phyloP scores from a whole-genome alignment of 129 eudicot species.

The Smallanthus sonchifolius region DNA sequence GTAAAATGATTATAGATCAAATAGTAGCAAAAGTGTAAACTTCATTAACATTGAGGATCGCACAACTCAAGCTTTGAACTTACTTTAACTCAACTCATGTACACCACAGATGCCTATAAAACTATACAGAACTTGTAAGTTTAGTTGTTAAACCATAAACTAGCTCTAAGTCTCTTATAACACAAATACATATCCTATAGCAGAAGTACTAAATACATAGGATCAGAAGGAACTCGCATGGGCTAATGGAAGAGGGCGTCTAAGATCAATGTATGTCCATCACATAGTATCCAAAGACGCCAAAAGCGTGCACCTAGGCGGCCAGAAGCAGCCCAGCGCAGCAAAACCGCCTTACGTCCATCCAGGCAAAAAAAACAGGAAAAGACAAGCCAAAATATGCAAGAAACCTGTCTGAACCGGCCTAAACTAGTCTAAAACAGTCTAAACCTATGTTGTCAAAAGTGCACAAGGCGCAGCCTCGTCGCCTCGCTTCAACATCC shows the following conservation, averaged over 20 bases:
- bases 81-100: not conserved
- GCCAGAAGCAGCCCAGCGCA: no score
- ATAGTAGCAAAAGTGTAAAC: conserved; percentile 6
- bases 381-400: no score
- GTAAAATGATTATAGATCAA: conserved; percentile 9
- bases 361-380: no score
- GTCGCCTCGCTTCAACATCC: no score
- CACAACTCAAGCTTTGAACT: not conserved
- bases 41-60: not conserved
- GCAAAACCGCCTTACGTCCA: no score
- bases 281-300: no score
- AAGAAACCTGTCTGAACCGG: no score
- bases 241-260: not conserved
- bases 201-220: no score
- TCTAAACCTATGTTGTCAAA: no score
- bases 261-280: not conserved
- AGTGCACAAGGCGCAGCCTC: no score
- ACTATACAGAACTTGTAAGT: not conserved
- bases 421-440: no score
- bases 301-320: no score
- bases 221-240: not conserved
- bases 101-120: not conserved
- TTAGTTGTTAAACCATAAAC: not conserved
- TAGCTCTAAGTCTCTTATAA: not conserved
- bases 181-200: not conserved